Base-by-base conservation (phyloP, 169 alveolate species). In the Plasmodium chabaudi region DNA sequence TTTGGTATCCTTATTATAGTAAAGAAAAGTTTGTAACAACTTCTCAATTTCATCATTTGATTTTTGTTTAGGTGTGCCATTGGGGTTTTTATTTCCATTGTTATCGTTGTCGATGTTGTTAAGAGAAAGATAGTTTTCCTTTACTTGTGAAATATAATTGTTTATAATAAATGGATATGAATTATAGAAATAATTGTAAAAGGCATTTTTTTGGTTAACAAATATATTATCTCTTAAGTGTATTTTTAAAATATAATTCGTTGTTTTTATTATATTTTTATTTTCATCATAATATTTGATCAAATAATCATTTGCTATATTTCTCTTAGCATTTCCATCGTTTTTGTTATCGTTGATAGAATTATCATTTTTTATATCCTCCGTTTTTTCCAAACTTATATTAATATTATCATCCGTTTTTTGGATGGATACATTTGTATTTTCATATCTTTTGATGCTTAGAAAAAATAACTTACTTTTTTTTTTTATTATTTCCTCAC, bases 241-340 rank as follows among this genome's bases (percentile, higher is more conserved):
- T 25, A 69, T 87, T 49, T 65, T 86, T 64, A 86, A 70, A 21
- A 86, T 86, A 72, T 86, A 59, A 17, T 70, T 70, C 0, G 91
- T 86, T 34, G 87, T 68, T 64, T 23, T 68, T 44, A 86, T 86
- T n/a, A 86, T 46, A 69, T 70, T 86, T 57, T 70, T 86, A 47
- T 68, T 86, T 5, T 68, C 71, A 12, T 60, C 65, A 55, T 86
- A 70, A 44, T 69, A 71, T 21, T 86, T 69, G 9, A 59, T 57
- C 39, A 86, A 47, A 57, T 63, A 63, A 9, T 77, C 74, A 27
- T 74, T 56, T 68, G 23, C 17, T 68, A 17, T 65, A 12, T 61
- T 25, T 25, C 44, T 61, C 25, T n/a, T 25, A 51, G 23, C 47
- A 9, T 68, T 39, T 6, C 6, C 19, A 53, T 12, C 69, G 9